A percentile compares a stretch with the other conserved stretches of the same genome.
These are phyloP conservation scores for Rosa persica DNA, from an alignment of 306 rosid genomes.

Conservation along the genomic window DNA sequence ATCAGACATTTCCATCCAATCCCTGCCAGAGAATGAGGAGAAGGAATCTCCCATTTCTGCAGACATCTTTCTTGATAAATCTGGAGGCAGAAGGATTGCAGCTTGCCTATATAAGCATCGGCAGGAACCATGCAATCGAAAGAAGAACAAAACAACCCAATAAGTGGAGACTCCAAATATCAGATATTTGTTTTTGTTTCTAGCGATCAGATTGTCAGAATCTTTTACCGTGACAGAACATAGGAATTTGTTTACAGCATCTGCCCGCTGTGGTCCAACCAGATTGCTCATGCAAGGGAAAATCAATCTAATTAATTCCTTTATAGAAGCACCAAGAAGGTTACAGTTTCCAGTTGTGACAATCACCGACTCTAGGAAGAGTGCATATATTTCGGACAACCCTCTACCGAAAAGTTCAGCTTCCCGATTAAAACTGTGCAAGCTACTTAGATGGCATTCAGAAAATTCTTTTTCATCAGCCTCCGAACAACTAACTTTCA, in stretches of 20 bases:
- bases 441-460: constrained; percentile 6
- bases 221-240: constrained; percentile 43
- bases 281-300: constrained; percentile 67
- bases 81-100: constrained; percentile 65
- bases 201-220: constrained; percentile 31
- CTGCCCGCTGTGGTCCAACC: constrained; percentile 54
- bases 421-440: constrained; percentile 39
- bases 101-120: constrained; percentile 70
- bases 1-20: constrained; percentile 70
- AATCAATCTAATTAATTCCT: constrained; percentile 49
- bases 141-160: constrained; percentile 74
- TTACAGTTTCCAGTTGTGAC: constrained; percentile 69
- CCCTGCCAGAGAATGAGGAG: constrained; percentile 57
- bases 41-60: constrained; percentile 55
- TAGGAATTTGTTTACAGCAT: constrained; percentile 56
- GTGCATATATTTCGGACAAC: constrained; percentile 67
- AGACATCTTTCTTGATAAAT: constrained; percentile 64
- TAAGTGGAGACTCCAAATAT: constrained; percentile 53
- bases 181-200: constrained; percentile 43
- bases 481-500: constrained; percentile 40
- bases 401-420: constrained; percentile 75
- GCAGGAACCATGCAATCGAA: constrained; percentile 69
- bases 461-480: constrained; percentile 34
- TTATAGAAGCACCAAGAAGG: constrained; percentile 59
- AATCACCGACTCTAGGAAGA: constrained; percentile 64